Percentiles rank a stretch among this genome's conserved stretches.
Evolutionary conservation across 495 filamentous ascomycete genomes (phyloP).

Genomic region (Penicillium macrosclerotiorum): DNA sequence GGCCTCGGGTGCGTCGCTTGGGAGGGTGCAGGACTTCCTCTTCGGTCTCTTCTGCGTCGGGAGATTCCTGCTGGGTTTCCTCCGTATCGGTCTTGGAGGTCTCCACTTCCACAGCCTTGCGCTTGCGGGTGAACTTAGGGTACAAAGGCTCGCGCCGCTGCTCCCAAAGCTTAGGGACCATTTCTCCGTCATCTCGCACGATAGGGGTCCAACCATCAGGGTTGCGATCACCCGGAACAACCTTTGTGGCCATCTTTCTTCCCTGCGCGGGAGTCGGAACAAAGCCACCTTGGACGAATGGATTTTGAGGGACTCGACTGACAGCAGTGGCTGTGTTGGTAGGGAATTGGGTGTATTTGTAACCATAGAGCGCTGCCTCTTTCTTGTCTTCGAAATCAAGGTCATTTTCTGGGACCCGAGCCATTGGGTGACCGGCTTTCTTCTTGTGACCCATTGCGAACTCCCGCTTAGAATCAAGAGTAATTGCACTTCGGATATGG

Average conservation of each 20-base stretch:
- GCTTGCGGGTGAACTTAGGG: slow-evolving; percentile 48
- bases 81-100: slow-evolving; percentile 31
- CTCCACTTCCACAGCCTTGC: slow-evolving; percentile 43
- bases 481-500: slow-evolving; percentile 18
- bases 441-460: slow-evolving; percentile 18
- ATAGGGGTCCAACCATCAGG: slow-evolving; percentile 40
- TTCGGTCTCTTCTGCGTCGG: slow-evolving; percentile 30
- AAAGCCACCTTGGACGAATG: slow-evolving; percentile 45
- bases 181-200: slow-evolving; percentile 32
- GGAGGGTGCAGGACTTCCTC: slow-evolving; percentile 21
- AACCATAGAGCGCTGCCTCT: slow-evolving; percentile 43
- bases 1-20: slow-evolving; percentile 38
- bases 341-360: slow-evolving; percentile 30
- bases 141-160: slow-evolving; percentile 51
- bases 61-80: slow-evolving; percentile 25
- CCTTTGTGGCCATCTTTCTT: slow-evolving; percentile 39
- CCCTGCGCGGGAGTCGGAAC: slow-evolving; percentile 41
- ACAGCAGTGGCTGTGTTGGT: slow-evolving; percentile 6
- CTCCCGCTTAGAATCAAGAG: slow-evolving; percentile 16
- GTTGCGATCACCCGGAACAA: slow-evolving; percentile 32
- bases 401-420: slow-evolving; percentile 14
- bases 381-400: slow-evolving; percentile 40
- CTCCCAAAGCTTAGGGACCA: slow-evolving; percentile 43
- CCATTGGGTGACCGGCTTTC: slow-evolving; percentile 16
- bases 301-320: slow-evolving; percentile 34